Evolutionary conservation across 805 yeast species (phyloP).

Genomic region (Monosporozyma aerobia): DNA sequence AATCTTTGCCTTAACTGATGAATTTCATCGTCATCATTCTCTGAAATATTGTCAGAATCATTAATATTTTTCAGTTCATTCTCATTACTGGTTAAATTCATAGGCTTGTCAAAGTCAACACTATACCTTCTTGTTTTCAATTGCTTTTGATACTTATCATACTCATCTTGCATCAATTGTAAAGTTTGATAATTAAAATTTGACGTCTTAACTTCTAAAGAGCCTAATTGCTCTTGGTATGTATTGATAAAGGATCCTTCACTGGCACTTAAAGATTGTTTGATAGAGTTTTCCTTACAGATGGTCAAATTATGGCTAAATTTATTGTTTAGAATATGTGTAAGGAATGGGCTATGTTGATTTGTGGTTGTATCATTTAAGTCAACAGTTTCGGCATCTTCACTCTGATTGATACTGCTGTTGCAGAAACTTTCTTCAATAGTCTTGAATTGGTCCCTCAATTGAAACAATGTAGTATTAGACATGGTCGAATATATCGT

Average conservation of each 20-base stretch:
- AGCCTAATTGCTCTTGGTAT: background rate
- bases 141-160: slow-evolving; percentile 11
- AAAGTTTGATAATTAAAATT: background rate
- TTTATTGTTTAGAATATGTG: slow-evolving; percentile 1
- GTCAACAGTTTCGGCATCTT: background rate
- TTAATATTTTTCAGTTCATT: background rate
- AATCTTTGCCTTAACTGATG: slow-evolving; percentile 28
- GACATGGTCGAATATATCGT: background rate
- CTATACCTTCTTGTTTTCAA: slow-evolving; percentile 20
- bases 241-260: background rate
- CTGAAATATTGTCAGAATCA: background rate
- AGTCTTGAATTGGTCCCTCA: background rate
- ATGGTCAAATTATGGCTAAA: background rate
- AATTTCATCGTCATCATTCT: slow-evolving; percentile 23
- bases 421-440: background rate
- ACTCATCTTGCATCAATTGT: slow-evolving; percentile 6
- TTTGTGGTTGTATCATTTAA: background rate
- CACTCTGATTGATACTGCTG: background rate
- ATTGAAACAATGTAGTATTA: background rate
- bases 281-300: background rate
- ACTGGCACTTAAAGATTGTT: background rate
- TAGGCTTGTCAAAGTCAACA: slow-evolving; percentile 23
- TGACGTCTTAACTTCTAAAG: background rate
- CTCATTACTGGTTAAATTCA: slow-evolving; percentile 1
- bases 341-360: background rate